Conservation (phyloP, 768 basidiomycete genomes). For the Russula virescens region DNA sequence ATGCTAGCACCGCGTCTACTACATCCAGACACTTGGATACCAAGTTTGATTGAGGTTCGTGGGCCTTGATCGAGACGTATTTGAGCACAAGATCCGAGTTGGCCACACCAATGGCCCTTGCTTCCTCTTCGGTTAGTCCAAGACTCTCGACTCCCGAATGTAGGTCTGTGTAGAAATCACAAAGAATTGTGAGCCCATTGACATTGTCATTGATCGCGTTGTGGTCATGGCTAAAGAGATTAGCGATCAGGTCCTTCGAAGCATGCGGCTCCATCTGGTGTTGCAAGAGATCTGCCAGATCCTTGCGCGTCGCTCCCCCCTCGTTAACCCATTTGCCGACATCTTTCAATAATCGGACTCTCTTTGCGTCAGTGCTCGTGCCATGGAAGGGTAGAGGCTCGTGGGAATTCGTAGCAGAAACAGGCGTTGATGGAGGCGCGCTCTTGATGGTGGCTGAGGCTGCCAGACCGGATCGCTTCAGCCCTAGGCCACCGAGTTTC, state of each 20-base stretch:
- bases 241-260: conserved; percentile 66
- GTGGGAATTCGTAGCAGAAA: conserved; percentile 32
- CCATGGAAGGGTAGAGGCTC: conserved; percentile 40
- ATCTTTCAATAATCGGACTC: conserved; percentile 66
- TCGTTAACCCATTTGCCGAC: conserved; percentile 81
- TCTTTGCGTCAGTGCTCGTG: conserved; percentile 57
- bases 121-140: conserved; percentile 40
- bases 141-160: conserved; percentile 51
- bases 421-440: conserved; percentile 30
- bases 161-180: conserved; percentile 66
- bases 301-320: conserved; percentile 73
- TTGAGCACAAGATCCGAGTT: conserved; percentile 91
- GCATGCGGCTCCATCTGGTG: conserved; percentile 87
- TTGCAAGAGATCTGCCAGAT: conserved; percentile 79
- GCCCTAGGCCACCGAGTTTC: conserved; percentile 24
- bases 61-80: conserved; percentile 84
- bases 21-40: conserved; percentile 85
- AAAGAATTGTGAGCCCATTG: conserved; percentile 63
- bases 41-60: conserved; percentile 88
- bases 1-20: conserved; percentile 69
- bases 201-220: conserved; percentile 91
- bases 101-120: conserved; percentile 64
- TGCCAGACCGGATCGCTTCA: conserved; percentile 42
- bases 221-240: conserved; percentile 93
- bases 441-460: conserved; percentile 28